phyloP scores from a whole-genome alignment of 345 rosid species.

The Pugionium dolabratum region DNA sequence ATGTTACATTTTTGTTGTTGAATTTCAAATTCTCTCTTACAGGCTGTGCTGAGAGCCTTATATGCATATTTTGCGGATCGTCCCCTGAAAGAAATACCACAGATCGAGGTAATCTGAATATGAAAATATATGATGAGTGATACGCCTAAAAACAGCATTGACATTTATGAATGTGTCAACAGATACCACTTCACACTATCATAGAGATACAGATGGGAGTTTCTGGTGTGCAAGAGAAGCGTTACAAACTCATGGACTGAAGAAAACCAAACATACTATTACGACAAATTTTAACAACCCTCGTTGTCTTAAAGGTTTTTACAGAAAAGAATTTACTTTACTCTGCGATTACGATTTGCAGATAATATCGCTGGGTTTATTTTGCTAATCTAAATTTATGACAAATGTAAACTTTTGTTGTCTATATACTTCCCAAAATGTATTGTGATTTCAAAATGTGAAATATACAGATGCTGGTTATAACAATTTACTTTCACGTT shows the following conservation, averaged over 20 bases:
- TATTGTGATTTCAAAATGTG: conserved; percentile 20
- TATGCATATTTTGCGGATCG: conserved; percentile 98
- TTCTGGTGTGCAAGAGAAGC: conserved; percentile 96
- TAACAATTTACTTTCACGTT: too few species aligned
- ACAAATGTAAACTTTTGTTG: too few species aligned
- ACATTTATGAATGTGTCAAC: conserved; percentile 31
- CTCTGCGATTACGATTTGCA: conserved; percentile 24
- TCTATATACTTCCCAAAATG: neutral
- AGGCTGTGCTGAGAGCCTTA: conserved; percentile 99
- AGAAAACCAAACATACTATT: neutral
- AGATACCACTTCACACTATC: conserved; percentile 97
- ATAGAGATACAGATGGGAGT: conserved; percentile 99
- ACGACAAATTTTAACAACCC: neutral
- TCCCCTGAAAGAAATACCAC: conserved; percentile 95
- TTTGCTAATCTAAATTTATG: neutral
- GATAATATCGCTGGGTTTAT: conserved; percentile 18
- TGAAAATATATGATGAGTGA: too few species aligned
- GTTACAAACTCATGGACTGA: conserved; percentile 98
- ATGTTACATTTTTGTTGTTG: neutral
- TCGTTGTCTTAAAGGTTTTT: neutral
- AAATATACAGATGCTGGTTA: too few species aligned
- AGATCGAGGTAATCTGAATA: conserved; percentile 70
- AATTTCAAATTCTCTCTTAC: conserved; percentile 1
- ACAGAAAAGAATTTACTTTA: neutral
- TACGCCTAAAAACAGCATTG: neutral